A percentile compares a stretch with the other conserved stretches of the same genome.
phyloP scores from a whole-genome alignment of 345 rosid species.

The Ceriops zippeliana region DNA sequence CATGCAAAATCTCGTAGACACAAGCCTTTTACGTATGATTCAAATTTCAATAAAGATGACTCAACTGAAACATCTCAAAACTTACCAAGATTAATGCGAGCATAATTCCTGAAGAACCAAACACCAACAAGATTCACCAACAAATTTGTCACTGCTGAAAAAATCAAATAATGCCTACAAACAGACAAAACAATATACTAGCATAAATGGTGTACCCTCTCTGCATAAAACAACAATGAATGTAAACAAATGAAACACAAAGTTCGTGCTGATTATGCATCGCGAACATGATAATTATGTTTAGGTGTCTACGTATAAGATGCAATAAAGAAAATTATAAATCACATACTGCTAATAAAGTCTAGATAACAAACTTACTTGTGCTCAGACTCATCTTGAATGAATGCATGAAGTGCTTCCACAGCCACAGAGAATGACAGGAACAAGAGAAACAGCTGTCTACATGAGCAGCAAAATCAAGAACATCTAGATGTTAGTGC shows the following conservation, averaged over 20 bases:
- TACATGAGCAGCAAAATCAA: conserved; percentile 67
- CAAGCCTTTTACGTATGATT: neutral
- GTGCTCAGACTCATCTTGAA: conserved; percentile 98
- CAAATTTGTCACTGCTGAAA: conserved; percentile 93
- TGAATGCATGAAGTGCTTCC: conserved; percentile 98
- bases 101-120: conserved; percentile 97
- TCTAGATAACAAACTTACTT: conserved; percentile 52
- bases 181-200: neutral
- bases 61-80: conserved; percentile 7
- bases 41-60: conserved; percentile 1
- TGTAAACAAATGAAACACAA: neutral
- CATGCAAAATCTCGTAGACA: neutral
- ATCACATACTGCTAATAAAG: neutral
- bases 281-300: neutral
- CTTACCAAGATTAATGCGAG: conserved; percentile 85
- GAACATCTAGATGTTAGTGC: conserved; percentile 44
- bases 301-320: neutral
- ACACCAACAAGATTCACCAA: conserved; percentile 91
- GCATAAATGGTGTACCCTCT: neutral
- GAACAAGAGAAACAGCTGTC: conserved; percentile 99
- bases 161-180: conserved; percentile 93
- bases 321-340: neutral
- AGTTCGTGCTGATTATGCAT: neutral
- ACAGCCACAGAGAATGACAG: conserved; percentile 97
- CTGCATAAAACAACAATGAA: neutral